Evolutionary conservation across 192 early-diverging fungal genomes (phyloP).

Genomic region (Coemansia sp.): DNA sequence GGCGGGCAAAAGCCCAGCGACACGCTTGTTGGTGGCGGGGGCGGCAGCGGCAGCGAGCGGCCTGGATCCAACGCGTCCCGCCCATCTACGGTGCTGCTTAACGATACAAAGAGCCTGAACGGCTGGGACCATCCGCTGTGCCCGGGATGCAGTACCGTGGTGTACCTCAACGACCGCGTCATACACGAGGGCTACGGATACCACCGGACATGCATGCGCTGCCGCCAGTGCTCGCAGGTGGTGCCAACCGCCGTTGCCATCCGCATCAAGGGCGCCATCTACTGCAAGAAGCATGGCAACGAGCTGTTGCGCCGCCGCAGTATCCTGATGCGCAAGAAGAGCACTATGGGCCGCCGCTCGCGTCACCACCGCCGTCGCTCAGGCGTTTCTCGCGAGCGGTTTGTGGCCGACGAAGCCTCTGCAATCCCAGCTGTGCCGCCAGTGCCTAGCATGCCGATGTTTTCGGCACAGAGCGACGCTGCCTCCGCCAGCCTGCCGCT

Average conservation of each 20-base stretch:
- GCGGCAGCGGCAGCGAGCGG: conserved; percentile 16
- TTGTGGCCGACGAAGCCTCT: conserved; percentile 6
- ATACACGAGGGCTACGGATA: conserved; percentile 57
- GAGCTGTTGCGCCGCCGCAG: conserved; percentile 58
- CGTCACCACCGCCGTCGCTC: conserved; percentile 38
- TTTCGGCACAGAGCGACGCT: conserved; percentile 12
- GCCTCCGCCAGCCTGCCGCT: conserved; percentile 5
- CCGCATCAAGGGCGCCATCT: conserved; percentile 55
- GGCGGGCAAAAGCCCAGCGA: not conserved
- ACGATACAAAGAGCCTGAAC: conserved; percentile 51
- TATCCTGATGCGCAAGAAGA: conserved; percentile 60
- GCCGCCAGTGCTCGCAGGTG: conserved; percentile 52
- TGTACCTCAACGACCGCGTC: conserved; percentile 56
- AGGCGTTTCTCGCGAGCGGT: conserved; percentile 31
- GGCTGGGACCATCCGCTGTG: conserved; percentile 59
- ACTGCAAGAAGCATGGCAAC: conserved; percentile 58
- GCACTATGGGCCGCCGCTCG: conserved; percentile 55
- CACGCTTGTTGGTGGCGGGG: conserved; percentile 49
- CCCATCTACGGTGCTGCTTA: conserved; percentile 46
- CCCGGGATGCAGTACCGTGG: conserved; percentile 43
- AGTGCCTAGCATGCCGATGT: conserved; percentile 40
- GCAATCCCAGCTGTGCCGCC: conserved; percentile 23
- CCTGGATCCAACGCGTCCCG: conserved; percentile 42
- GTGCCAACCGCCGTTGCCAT: conserved; percentile 35
- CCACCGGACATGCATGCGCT: conserved; percentile 59